Evolutionary conservation across 2,329 filamentous ascomycete species (phyloP).

Genomic region (Pseudogymnoascus sp.): DNA sequence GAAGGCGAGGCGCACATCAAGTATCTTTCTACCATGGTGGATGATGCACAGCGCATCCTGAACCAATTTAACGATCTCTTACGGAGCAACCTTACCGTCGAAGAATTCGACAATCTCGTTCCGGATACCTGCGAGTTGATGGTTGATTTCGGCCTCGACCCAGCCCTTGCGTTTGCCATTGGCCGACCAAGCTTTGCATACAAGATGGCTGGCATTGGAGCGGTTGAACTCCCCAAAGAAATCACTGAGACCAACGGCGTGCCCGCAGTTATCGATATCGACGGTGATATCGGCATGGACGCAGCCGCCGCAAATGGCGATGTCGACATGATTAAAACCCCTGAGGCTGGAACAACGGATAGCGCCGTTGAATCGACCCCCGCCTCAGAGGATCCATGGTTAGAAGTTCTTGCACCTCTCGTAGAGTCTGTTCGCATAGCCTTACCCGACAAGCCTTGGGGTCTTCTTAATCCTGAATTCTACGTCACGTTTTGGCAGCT

Average conservation of each 20-base stretch:
- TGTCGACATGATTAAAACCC: conserved; percentile 33
- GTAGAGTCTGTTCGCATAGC: conserved; percentile 58
- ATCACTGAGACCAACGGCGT: neutral
- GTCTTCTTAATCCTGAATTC: conserved; percentile 67
- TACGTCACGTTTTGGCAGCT: conserved; percentile 91
- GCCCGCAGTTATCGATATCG: conserved; percentile 34
- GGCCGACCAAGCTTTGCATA: conserved; percentile 65
- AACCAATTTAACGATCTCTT: conserved; percentile 85
- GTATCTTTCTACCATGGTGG: conserved; percentile 75
- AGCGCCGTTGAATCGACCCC: conserved; percentile 34
- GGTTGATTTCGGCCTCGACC: conserved; percentile 68
- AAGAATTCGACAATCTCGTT: conserved; percentile 70
- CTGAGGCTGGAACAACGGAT: conserved; percentile 19
- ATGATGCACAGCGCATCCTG: conserved; percentile 80
- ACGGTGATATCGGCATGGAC: conserved; percentile 50
- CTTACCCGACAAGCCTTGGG: conserved; percentile 56
- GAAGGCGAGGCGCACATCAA: conserved; percentile 76
- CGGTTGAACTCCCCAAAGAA: conserved; percentile 16
- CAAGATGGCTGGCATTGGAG: conserved; percentile 37
- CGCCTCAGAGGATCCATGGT: conserved; percentile 38
- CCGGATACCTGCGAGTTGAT: conserved; percentile 69
- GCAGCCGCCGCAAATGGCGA: conserved; percentile 23
- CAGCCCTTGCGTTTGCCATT: conserved; percentile 77
- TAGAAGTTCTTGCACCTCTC: conserved; percentile 65
- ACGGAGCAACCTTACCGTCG: conserved; percentile 64